Base-by-base conservation (phyloP, 495 filamentous ascomycete species). In the Penicillium simplicissimum region DNA sequence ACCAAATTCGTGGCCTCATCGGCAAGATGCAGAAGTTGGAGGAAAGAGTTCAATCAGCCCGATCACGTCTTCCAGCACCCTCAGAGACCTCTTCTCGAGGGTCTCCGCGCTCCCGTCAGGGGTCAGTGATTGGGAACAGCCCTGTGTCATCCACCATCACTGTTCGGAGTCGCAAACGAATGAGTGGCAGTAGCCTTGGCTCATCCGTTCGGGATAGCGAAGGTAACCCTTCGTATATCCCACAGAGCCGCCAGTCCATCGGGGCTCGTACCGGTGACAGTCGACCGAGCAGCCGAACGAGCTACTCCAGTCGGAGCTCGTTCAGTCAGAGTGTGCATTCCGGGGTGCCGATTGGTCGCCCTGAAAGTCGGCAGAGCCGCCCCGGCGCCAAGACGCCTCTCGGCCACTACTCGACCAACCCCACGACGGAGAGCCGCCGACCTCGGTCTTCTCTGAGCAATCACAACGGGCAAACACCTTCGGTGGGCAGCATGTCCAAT, bases 1-100 rank as follows among this genome's bases (percentile, higher is more conserved):
- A 89, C 58, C 95, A 98, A 68, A 94, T 98, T 68, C 92, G 95
- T 28, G 88, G 88, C 3, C 85, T 98, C 56, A 95, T 94, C 58
- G 93, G 91, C 23, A 95, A 97, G 75, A 97, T 98, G 96, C 92
- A 96, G 73, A 87, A 89, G 62, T 85, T 98, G 42, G 96, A 98
- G 73, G 89, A 93, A 59, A 83, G 94, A 34, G 93, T 98, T 8
- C 93, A 98, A 52, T 91, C 89, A n/a, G 95, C 90, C 25, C 87
- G 92, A 62, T 96, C 92, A 35, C 96, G 96, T 72, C 84, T 98
- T 3, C 95, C 95, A 1, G 90, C 85, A 5, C 91, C 91, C 10
- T 84, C 84, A 14, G 84, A 78, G 52, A 93, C 91, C 2, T 93
- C 95, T 6, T 92, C 93, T n/a, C 88, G 88, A 31, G 80, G 83